phyloP scores from a whole-genome alignment of 164 flowering plant genomes.

The Brasenia schreberi region DNA sequence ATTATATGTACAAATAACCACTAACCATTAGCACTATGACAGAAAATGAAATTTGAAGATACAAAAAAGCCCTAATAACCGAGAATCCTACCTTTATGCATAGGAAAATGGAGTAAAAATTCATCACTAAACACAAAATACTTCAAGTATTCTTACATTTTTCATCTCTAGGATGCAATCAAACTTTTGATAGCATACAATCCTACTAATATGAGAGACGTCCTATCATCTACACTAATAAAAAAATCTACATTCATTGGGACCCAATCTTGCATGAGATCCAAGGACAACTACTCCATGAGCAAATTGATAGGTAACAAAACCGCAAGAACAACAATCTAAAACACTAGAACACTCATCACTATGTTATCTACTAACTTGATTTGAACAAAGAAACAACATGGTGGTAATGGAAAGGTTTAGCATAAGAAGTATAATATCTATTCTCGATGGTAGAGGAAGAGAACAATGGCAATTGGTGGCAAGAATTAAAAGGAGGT shows the following conservation, averaged over 20 bases:
- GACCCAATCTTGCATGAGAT: conserved; percentile 70
- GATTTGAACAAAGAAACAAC: too few species aligned
- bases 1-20: too few species aligned
- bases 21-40: too few species aligned
- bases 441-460: too few species aligned
- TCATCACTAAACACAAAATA: too few species aligned
- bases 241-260: conserved; percentile 32
- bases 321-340: too few species aligned
- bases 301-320: neutral
- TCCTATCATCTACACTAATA: conserved; percentile 16
- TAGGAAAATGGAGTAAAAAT: neutral
- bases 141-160: neutral
- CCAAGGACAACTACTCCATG: conserved; percentile 53
- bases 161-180: conserved; percentile 70
- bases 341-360: neutral
- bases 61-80: too few species aligned
- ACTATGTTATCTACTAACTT: conserved; percentile 80
- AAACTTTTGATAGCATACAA: conserved; percentile 61
- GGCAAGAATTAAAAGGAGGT: too few species aligned
- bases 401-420: too few species aligned
- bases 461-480: too few species aligned
- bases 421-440: too few species aligned
- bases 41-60: too few species aligned
- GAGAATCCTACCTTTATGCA: neutral
- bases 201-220: conserved; percentile 44